Conservation (phyloP, 2,329 filamentous ascomycete genomes). For the Clarireedia hainanense region DNA sequence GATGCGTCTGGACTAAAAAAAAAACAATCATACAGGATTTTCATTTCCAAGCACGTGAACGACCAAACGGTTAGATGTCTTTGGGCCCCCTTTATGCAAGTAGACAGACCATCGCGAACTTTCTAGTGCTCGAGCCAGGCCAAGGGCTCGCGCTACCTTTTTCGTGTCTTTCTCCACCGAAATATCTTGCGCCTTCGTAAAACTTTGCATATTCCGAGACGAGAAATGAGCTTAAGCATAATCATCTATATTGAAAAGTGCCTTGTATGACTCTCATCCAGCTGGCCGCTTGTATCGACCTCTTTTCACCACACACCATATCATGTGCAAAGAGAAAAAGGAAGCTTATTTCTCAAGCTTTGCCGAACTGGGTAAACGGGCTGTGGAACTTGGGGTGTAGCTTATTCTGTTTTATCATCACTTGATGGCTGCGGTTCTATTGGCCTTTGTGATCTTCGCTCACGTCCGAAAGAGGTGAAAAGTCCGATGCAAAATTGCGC, state of each 20-base stretch:
- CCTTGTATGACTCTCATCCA: too few species aligned
- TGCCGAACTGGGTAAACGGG: not conserved
- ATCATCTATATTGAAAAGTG: too few species aligned
- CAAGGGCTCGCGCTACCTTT: not conserved
- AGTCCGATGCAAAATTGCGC: conserved; percentile 7
- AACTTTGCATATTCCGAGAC: not conserved
- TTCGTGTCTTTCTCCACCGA: not conserved
- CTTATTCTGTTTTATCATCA: not conserved
- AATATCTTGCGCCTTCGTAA: not conserved
- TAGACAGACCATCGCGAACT: too few species aligned
- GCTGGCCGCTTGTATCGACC: too few species aligned
- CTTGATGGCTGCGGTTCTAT: too few species aligned
- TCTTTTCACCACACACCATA: too few species aligned
- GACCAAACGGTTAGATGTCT: too few species aligned
- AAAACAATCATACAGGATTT: too few species aligned
- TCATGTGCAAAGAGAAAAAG: not conserved
- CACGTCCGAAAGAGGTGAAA: not conserved
- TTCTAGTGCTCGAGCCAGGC: too few species aligned
- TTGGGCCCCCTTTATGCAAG: too few species aligned
- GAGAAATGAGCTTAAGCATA: not conserved
- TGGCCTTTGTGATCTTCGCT: not conserved
- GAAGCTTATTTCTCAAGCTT: not conserved
- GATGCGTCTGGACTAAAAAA: too few species aligned
- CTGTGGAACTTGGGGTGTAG: not conserved
- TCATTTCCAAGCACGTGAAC: too few species aligned